Evolutionary conservation across 495 filamentous ascomycete genomes (phyloP), one percentile per base, ranked within the genome.

Genomic region (Echria macrotheca): DNA sequence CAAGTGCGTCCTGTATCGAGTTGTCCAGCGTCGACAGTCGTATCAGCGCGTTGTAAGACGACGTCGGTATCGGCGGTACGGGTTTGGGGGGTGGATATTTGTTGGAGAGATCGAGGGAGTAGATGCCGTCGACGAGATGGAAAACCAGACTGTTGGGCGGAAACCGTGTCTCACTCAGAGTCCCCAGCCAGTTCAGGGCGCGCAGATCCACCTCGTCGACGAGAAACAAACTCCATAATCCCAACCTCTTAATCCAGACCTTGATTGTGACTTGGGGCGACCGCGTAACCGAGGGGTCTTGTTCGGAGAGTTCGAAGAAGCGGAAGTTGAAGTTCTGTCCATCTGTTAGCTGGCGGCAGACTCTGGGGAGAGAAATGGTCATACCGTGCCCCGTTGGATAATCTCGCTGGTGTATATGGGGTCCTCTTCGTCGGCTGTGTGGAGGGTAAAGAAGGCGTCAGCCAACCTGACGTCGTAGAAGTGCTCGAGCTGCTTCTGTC

Each of bases 401-500:
- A 86, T 70, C 69, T 98, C 93, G 67, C 89, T 96, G 61, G 95
- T 81, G 63, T 97, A 98, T 18, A 97, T 67, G 0, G 93, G 91
- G 15, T 87, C 83, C 29, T 77, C 66, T 37, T 76, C 63, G 1
- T 69, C 76, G 6, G 76, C 74, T 50, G 79, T 80, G 67, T 96
- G 91, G 19, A 98, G 66, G 0, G 87, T 85, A 63, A 95, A 94
- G 77, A 95, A 96, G 8, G 82, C 80, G 65, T 96, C 87, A n/a
- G 82, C 87, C 71, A 94, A 83, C 44, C 81, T 78, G 53, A 70
- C 80, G 24, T 78, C 78, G 17, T 82, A 80, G 2, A 84, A 77
- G 55, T 88, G 79, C 57, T 93, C 86, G 36, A 95, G 66, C 55
- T 79, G 85, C 56, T 83, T 79, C 73, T 95, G 90, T 53, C 87